phyloP scores from a whole-genome alignment of 306 rosid genomes.

The Glycine tomentella region DNA sequence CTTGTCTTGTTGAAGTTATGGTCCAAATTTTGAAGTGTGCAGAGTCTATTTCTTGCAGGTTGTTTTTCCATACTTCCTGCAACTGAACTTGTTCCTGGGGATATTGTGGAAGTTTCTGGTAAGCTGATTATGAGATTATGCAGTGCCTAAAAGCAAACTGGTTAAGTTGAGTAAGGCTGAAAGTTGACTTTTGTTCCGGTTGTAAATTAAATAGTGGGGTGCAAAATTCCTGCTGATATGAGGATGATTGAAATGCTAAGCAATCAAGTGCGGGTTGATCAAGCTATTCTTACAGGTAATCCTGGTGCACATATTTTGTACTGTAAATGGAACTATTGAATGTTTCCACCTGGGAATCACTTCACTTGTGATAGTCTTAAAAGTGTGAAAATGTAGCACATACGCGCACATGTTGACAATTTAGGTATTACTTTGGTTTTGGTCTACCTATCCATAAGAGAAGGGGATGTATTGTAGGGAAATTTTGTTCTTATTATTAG shows the following conservation, averaged over 20 bases:
- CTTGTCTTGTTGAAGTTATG: slow-evolving; percentile 34
- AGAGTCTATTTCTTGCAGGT: slow-evolving; percentile 65
- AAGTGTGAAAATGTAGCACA: background rate
- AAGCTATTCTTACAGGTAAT: slow-evolving; percentile 97
- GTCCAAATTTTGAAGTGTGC: slow-evolving; percentile 29
- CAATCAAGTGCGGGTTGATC: slow-evolving; percentile 93
- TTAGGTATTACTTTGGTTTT: slow-evolving; percentile 27
- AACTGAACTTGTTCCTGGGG: slow-evolving; percentile 94
- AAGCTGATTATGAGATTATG: slow-evolving; percentile 49
- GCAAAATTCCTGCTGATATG: slow-evolving; percentile 99
- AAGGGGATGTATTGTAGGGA: background rate
- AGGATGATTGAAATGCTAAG: slow-evolving; percentile 94
- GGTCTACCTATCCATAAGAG: slow-evolving; percentile 15
- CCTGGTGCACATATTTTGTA: slow-evolving; percentile 24
- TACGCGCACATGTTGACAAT: background rate
- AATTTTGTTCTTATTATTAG: background rate
- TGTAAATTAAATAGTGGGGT: slow-evolving; percentile 74
- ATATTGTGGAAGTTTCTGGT: slow-evolving; percentile 94
- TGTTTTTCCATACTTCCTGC: slow-evolving; percentile 97
- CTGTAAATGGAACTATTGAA: slow-evolving; percentile 27
- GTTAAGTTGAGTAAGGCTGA: slow-evolving; percentile 38
- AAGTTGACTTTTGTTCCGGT: slow-evolving; percentile 44
- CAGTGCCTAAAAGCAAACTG: slow-evolving; percentile 41
- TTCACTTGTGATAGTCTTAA: background rate
- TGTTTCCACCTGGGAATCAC: slow-evolving; percentile 24